Base-by-base conservation (phyloP, 345 rosid species). In the Euclidium syriacum region DNA sequence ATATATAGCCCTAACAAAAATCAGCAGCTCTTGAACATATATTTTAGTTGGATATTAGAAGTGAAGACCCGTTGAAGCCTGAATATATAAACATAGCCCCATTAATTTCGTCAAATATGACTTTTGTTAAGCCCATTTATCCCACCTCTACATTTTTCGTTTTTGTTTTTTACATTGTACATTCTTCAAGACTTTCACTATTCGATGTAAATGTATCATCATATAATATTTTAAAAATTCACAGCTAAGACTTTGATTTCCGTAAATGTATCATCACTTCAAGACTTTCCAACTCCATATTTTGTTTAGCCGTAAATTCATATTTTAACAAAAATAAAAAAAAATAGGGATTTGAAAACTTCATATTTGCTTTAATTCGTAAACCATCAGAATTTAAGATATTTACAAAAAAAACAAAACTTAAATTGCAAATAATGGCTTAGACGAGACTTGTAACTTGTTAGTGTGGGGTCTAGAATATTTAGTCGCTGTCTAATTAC, bases 401-500 rank as follows among this genome's bases (percentile, higher is more conserved):
- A 23, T 50, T 54, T 12, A 17, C 14, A 55, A 12, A 29, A 29
- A 29, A 25, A 67, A 30, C 34, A 12, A 57, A 39, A 26, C 24
- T 47, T 26, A 18, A 35, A 27, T 10, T 47, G 56, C 56, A 35
- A 56, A 9, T 26, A 36, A 7, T 19, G 57, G 35, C 51, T 25
- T 50, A 6, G 43, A 58, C 34, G 14, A 38, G 36, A 50, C 35
- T 22, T 57, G 33, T 11, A 50, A 29, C 5, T 29, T 9, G 33
- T 29, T 5, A 9, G 10, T 40, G 65, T 58, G 43, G 52, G 65
- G 65, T 59, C 34, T 10, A 58, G 58, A 58, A 67, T 67, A 58
- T 49, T 29, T 40, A 61, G 59, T 58, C 65, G 72, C 35, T 58
- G 59, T 58, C 62, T 50, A 30, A 30, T n/a, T 49, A 50, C 72